These are phyloP conservation scores for Phytomonas francai DNA, from an alignment of 208 protist species.

Conservation along the genomic window DNA sequence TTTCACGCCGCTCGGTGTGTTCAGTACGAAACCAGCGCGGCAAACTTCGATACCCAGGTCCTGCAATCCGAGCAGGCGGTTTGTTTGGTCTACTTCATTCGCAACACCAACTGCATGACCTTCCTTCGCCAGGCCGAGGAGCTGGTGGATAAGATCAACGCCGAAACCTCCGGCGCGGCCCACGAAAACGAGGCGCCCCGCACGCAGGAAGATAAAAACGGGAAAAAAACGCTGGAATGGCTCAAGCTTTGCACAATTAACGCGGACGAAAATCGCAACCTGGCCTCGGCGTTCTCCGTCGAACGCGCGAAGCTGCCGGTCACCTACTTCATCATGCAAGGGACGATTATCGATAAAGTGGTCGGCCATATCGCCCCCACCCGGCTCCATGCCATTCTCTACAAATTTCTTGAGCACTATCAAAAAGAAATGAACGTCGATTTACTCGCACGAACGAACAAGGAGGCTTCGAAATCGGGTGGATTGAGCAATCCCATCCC, in stretches of 20 bases:
- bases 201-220: slow-evolving; percentile 4
- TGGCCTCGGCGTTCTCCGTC: slow-evolving; percentile 81
- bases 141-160: slow-evolving; percentile 70
- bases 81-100: slow-evolving; percentile 74
- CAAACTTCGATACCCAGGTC: slow-evolving; percentile 75
- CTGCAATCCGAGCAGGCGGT: slow-evolving; percentile 86
- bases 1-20: slow-evolving; percentile 5
- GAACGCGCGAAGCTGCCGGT: slow-evolving; percentile 75
- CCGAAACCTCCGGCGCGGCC: slow-evolving; percentile 19
- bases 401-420: slow-evolving; percentile 82
- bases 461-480: slow-evolving; percentile 4
- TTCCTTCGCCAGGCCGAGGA: slow-evolving; percentile 54
- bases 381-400: slow-evolving; percentile 61
- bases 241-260: slow-evolving; percentile 84
- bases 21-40: slow-evolving; percentile 43
- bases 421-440: slow-evolving; percentile 82
- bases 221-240: slow-evolving; percentile 24
- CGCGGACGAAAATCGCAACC: slow-evolving; percentile 81
- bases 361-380: slow-evolving; percentile 40
- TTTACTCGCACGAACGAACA: slow-evolving; percentile 33
- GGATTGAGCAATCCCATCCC: slow-evolving; percentile 31
- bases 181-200: background rate
- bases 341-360: slow-evolving; percentile 82
- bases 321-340: slow-evolving; percentile 87
- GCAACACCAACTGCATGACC: slow-evolving; percentile 48